phyloP scores from a whole-genome alignment of 192 early-diverging fungal species.

The Coemansia sp. region DNA sequence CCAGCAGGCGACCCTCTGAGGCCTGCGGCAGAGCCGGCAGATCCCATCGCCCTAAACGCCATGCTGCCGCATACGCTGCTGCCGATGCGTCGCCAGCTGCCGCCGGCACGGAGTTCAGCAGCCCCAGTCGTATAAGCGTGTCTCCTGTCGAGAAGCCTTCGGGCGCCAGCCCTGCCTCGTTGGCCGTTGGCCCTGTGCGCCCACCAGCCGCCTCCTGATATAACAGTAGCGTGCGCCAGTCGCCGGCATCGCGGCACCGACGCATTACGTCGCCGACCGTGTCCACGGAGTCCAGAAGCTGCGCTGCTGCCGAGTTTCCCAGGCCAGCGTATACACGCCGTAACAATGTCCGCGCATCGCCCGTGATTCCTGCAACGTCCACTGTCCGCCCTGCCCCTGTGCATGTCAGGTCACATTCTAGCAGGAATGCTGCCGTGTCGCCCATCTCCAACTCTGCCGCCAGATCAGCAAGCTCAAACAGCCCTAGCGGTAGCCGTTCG shows the following conservation, averaged over 20 bases:
- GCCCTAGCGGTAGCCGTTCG: conserved; percentile 27
- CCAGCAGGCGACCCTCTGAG: background rate
- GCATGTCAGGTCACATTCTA: conserved; percentile 50
- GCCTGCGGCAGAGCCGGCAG: conserved; percentile 28
- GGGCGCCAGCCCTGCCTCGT: background rate
- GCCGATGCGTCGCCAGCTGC: conserved; percentile 3
- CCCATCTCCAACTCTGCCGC: conserved; percentile 35
- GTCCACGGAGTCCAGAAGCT: conserved; percentile 26
- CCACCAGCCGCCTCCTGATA: conserved; percentile 36
- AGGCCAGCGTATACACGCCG: conserved; percentile 29
- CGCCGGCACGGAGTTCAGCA: conserved; percentile 29
- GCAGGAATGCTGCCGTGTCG: conserved; percentile 40
- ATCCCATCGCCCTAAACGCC: conserved; percentile 49
- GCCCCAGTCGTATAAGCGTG: conserved; percentile 41
- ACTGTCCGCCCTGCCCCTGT: conserved; percentile 16
- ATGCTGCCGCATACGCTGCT: conserved; percentile 40
- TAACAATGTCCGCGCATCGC: conserved; percentile 34
- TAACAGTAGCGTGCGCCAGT: conserved; percentile 47
- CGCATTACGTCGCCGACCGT: conserved; percentile 28
- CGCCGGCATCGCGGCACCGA: conserved; percentile 35
- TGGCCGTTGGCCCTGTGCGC: background rate
- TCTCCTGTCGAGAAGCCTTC: conserved; percentile 14
- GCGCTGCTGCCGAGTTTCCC: conserved; percentile 43
- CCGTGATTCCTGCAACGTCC: conserved; percentile 17
- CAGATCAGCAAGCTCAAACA: conserved; percentile 49